These are phyloP conservation scores for Carex kokanica DNA, from an alignment of 176 grass and related monocot genomes.

Conservation along the genomic window DNA sequence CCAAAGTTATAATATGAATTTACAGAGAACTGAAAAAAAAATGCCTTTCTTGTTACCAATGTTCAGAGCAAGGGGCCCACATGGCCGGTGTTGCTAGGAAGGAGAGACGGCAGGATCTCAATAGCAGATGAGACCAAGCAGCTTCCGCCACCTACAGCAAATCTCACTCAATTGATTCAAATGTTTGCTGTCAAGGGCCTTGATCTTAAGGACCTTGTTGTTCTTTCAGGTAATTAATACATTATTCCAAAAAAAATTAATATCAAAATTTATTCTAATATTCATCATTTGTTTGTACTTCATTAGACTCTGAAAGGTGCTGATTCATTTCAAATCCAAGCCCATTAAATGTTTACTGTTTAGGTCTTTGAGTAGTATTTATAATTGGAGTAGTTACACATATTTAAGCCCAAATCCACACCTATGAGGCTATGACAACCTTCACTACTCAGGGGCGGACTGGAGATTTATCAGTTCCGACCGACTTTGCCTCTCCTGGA, in stretches of 20 bases:
- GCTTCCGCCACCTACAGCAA: slow-evolving; percentile 52
- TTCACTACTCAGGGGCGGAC: no score
- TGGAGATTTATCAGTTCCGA: no score
- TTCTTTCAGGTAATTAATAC: slow-evolving; percentile 54
- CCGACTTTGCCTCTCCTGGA: no score
- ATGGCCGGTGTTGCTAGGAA: slow-evolving; percentile 63
- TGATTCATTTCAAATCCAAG: no score
- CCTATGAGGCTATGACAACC: background rate
- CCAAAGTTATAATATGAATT: background rate
- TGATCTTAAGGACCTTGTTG: slow-evolving; percentile 74
- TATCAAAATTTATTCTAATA: background rate
- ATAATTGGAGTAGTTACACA: background rate
- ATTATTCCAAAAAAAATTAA: no score
- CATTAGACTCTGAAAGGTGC: background rate
- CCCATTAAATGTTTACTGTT: no score
- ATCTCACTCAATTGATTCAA: slow-evolving; percentile 49
- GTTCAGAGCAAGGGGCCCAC: slow-evolving; percentile 61
- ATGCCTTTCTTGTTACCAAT: background rate
- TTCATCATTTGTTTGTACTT: background rate
- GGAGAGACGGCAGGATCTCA: slow-evolving; percentile 62
- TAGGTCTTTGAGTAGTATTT: no score
- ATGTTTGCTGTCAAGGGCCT: slow-evolving; percentile 58
- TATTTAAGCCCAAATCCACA: background rate
- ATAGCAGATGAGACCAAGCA: slow-evolving; percentile 44
- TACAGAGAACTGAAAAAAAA: no score